Evolutionary conservation across 106 monocot genomes (phyloP), one percentile per base, ranked within the genome.

Genomic region (Acorus gramineus): DNA sequence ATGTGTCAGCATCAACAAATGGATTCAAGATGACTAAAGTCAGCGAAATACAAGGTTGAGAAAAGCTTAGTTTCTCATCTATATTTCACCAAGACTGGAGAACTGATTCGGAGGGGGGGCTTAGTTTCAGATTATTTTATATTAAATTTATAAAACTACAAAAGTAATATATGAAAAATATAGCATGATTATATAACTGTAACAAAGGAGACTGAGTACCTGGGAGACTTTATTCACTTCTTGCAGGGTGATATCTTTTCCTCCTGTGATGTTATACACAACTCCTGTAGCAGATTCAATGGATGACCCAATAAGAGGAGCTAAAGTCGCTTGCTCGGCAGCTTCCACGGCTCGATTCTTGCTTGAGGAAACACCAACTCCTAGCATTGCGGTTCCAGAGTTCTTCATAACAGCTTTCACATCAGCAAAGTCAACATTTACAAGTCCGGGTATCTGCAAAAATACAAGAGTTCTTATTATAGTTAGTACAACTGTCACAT

Each of bases 381-480:
- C 74, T 7, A 74, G 67, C 74, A 74, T 74, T 2, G 74, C 74
- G 53, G 74, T 74, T 49, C 74, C 74, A 28, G 74, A 74, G 11
- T 74, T 62, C 48, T 59, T 67, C 74, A 74, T 74, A 67, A 74
- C 67, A 12, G 74, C 52, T 8, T 74, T 74, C 59, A 74, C 74
- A 74, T 74, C 74, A 0, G 74, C 74, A 67, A 74, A 74, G 28
- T 74, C 74, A 52, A 74, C 74, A 61, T 74, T 74, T 47, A 74
- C 74, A 28, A 74, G 59, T 4, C 74, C 74, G 11, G 74, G 74
- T 11, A 74, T 74, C 74, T 74, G 74, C 52, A 50, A 47, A 59
- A 6, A 56, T 64, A 28, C 28, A 28, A 28, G 28, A 28, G 28
- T 28, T 1, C 28, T 28, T 28, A 28, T 0, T 1, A 28, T 28